These are phyloP conservation scores for Leccinum subgranulosum DNA, from an alignment of 768 basidiomycete species.

Conservation along the genomic window DNA sequence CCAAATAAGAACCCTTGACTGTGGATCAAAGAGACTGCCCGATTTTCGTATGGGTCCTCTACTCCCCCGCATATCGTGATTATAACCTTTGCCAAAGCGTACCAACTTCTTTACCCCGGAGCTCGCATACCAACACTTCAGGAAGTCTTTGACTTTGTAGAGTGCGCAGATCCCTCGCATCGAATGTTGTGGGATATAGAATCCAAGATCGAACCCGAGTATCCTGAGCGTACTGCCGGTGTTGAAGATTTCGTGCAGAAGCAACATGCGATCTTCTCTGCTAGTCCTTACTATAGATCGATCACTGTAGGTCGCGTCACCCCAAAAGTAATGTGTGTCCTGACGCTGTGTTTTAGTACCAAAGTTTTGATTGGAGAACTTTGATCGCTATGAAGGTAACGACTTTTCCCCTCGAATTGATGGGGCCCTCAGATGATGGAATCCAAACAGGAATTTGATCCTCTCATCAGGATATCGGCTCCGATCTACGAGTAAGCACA, in stretches of 20 bases:
- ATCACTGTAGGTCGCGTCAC: constrained; percentile 52
- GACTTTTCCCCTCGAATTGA: not conserved
- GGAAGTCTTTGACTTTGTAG: constrained; percentile 74
- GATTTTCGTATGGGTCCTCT: constrained; percentile 50
- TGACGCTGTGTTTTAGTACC: constrained; percentile 46
- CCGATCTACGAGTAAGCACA: constrained; percentile 59
- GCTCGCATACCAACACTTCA: constrained; percentile 69
- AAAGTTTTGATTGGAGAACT: constrained; percentile 83
- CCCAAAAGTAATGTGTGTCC: not conserved
- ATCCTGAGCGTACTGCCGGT: constrained; percentile 47
- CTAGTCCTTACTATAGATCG: constrained; percentile 56
- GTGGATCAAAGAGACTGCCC: constrained; percentile 62
- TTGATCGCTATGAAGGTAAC: constrained; percentile 66
- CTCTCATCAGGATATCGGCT: constrained; percentile 56
- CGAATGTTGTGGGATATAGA: constrained; percentile 74
- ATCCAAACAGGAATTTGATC: constrained; percentile 48
- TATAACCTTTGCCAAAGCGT: constrained; percentile 36
- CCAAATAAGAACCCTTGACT: constrained; percentile 78
- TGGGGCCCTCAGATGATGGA: not conserved
- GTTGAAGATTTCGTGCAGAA: constrained; percentile 60
- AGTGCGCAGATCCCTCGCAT: constrained; percentile 65
- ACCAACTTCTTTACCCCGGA: constrained; percentile 64
- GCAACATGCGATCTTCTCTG: constrained; percentile 56
- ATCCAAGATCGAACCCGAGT: constrained; percentile 64
- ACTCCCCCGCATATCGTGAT: not conserved